Conservation (phyloP, 768 basidiomycete species). For the Serendipita sp. region DNA sequence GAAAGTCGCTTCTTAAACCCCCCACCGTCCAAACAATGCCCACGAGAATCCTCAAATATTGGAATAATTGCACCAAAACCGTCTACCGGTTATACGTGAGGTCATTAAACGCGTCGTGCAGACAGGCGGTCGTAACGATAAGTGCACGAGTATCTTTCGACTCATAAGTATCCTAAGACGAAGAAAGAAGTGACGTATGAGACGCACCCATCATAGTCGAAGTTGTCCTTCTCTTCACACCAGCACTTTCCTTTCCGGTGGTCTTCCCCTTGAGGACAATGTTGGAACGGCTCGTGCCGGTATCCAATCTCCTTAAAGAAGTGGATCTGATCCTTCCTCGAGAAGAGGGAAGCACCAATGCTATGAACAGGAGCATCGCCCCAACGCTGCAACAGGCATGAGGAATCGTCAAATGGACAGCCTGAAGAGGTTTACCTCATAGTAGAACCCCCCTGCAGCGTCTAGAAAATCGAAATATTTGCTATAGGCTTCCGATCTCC, state of each 20-base stretch:
- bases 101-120: too few relatives aligned
- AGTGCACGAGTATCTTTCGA: not conserved
- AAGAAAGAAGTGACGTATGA: not conserved
- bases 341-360: slow-evolving; percentile 81
- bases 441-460: slow-evolving; percentile 70
- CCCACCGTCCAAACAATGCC: too few relatives aligned
- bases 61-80: too few relatives aligned
- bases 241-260: slow-evolving; percentile 75
- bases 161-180: not conserved
- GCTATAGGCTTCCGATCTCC: slow-evolving; percentile 67
- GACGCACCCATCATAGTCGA: slow-evolving; percentile 23
- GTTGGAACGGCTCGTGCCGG: slow-evolving; percentile 86
- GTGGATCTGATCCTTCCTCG: slow-evolving; percentile 81
- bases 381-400: slow-evolving; percentile 38
- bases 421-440: slow-evolving; percentile 30
- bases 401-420: slow-evolving; percentile 5
- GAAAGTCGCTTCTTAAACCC: too few relatives aligned
- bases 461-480: slow-evolving; percentile 79
- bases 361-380: slow-evolving; percentile 82
- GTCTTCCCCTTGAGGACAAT: slow-evolving; percentile 65
- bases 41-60: too few relatives aligned
- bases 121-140: not conserved
- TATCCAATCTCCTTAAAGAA: slow-evolving; percentile 96
- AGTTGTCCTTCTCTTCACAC: slow-evolving; percentile 58
- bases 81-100: too few relatives aligned